Percentiles rank a stretch among this genome's conserved stretches.
Conservation (phyloP, 2,329 filamentous ascomycete genomes). For the Sporothrix inflata region DNA sequence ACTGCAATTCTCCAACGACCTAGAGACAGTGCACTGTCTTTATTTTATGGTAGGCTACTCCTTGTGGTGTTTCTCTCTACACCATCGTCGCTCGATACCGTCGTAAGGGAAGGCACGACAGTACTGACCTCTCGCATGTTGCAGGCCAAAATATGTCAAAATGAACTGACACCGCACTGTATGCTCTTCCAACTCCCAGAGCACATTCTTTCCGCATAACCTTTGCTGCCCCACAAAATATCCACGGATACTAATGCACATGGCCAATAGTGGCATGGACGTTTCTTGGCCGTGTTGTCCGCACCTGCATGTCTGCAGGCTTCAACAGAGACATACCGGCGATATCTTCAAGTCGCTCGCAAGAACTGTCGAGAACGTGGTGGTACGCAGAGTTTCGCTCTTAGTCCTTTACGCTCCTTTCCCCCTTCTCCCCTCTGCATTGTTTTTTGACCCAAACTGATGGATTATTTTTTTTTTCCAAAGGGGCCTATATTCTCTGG, state of each 20-base stretch:
- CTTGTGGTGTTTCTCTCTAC: neutral
- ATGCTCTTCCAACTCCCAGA: neutral
- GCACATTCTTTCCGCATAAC: too few species aligned
- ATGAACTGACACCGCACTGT: conserved; percentile 3
- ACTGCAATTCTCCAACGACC: neutral
- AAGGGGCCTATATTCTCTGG: neutral
- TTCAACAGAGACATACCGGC: neutral
- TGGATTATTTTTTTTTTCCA: too few species aligned
- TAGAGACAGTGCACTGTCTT: neutral
- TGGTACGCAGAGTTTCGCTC: neutral
- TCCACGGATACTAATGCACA: neutral
- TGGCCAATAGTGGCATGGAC: neutral
- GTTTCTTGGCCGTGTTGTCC: neutral
- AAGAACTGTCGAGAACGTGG: neutral
- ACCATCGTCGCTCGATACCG: too few species aligned
- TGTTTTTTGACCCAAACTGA: too few species aligned
- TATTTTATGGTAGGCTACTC: neutral
- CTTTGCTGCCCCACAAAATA: too few species aligned
- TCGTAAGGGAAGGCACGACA: neutral
- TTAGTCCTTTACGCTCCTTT: too few species aligned
- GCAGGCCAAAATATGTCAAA: neutral
- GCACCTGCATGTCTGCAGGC: neutral
- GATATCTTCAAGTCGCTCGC: neutral
- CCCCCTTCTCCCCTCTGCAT: too few species aligned
- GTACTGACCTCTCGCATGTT: neutral